These are phyloP conservation scores for Salix suchowensis DNA, from an alignment of 345 rosid genomes.

Conservation along the genomic window DNA sequence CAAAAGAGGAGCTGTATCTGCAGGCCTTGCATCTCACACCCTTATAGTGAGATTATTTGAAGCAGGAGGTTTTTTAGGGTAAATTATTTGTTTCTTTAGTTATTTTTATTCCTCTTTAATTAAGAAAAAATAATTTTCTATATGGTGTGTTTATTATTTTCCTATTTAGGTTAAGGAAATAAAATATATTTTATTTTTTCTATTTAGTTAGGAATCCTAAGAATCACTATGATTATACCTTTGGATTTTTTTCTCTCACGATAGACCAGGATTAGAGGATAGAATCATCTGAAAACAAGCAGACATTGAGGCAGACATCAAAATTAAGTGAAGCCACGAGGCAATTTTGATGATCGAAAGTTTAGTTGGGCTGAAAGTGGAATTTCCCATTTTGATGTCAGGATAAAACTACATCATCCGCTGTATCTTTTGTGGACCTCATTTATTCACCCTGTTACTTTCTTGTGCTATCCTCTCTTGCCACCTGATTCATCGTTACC, in stretches of 20 bases:
- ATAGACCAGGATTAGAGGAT: too few relatives aligned
- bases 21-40: neutral
- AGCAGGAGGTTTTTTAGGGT: too few relatives aligned
- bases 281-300: neutral
- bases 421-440: neutral
- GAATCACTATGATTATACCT: too few relatives aligned
- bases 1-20: neutral
- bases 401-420: neutral
- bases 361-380: neutral
- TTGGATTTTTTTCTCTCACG: too few relatives aligned
- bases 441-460: neutral
- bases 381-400: neutral
- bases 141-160: too few relatives aligned
- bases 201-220: too few relatives aligned
- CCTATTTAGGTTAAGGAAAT: too few relatives aligned
- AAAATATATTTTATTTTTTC: too few relatives aligned
- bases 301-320: too few relatives aligned
- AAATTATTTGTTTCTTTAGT: too few relatives aligned
- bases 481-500: neutral
- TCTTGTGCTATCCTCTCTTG: neutral
- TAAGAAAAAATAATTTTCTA: too few relatives aligned
- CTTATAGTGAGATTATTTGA: neutral
- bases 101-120: too few relatives aligned
- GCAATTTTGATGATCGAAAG: neutral
- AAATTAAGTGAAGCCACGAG: neutral